phyloP scores from a whole-genome alignment of 805 yeast species.

The Candida ponderosae region DNA sequence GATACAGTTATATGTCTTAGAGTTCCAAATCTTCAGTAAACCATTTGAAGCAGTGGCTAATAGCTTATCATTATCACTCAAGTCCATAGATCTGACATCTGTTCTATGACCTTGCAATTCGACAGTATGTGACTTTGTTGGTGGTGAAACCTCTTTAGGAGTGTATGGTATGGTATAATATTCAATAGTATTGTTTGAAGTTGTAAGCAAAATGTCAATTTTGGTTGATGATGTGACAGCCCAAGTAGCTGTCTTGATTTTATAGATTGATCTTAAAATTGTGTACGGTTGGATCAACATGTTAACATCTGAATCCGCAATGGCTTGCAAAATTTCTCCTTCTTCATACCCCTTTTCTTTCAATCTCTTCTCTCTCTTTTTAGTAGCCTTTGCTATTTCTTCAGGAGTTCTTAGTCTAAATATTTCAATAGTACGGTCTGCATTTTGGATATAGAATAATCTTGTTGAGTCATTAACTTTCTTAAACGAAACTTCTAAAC shows the following conservation, averaged over 20 bases:
- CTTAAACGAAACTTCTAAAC: slow-evolving; percentile 49
- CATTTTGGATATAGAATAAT: slow-evolving; percentile 64
- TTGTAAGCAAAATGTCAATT: slow-evolving; percentile 55
- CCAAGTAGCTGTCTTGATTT: slow-evolving; percentile 65
- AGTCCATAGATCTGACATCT: slow-evolving; percentile 77
- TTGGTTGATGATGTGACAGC: slow-evolving; percentile 37
- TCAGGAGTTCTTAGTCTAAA: slow-evolving; percentile 69
- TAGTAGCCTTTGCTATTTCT: slow-evolving; percentile 71
- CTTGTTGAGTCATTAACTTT: slow-evolving; percentile 27
- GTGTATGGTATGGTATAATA: slow-evolving; percentile 57
- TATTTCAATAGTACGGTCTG: slow-evolving; percentile 73
- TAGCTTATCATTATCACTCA: slow-evolving; percentile 73
- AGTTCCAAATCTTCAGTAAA: slow-evolving; percentile 81
- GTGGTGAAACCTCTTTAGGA: slow-evolving; percentile 39
- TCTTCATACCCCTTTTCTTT: slow-evolving; percentile 58
- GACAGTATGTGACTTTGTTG: slow-evolving; percentile 46
- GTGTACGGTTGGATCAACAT: slow-evolving; percentile 65
- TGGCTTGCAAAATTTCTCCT: slow-evolving; percentile 49
- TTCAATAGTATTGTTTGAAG: slow-evolving; percentile 71
- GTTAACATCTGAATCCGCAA: slow-evolving; percentile 39
- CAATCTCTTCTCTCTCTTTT: slow-evolving; percentile 71
- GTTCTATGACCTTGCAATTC: slow-evolving; percentile 84
- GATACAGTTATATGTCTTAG: slow-evolving; percentile 62
- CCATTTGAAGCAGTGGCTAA: slow-evolving; percentile 91
- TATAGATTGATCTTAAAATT: slow-evolving; percentile 53